Conservation (phyloP, 2,329 filamentous ascomycete species). For the Celoporthe dispersa region DNA sequence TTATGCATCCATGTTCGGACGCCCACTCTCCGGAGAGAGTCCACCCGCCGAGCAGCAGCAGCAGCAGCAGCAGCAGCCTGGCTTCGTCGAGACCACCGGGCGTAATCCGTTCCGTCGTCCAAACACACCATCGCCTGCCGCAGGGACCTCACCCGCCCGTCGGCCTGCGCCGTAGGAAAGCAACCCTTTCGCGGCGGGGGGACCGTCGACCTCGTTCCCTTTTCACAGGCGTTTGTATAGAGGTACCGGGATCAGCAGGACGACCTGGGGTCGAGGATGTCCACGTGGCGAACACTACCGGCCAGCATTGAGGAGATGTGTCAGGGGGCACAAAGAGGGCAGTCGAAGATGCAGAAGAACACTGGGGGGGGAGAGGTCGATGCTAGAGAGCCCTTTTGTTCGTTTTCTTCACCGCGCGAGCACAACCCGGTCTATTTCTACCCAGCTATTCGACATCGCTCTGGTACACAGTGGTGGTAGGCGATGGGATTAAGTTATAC, state of each 20-base stretch:
- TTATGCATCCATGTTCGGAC: background rate
- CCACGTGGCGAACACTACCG: no score
- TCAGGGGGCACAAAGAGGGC: no score
- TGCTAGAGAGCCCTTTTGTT: background rate
- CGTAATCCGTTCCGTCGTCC: constrained; percentile 4
- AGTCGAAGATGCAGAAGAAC: background rate
- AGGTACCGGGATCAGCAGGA: background rate
- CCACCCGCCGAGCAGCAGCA: background rate
- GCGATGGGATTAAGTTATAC: background rate
- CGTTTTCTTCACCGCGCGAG: background rate
- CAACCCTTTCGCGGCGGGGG: background rate
- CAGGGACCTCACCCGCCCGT: background rate
- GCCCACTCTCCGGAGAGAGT: no score
- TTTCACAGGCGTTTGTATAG: background rate
- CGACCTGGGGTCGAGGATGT: no score
- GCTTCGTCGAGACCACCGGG: constrained; percentile 5
- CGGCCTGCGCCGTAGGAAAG: background rate
- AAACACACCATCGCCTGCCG: background rate
- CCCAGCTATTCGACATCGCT: background rate
- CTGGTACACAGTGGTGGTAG: background rate
- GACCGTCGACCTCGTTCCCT: background rate
- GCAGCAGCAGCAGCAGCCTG: background rate
- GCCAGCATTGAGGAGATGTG: no score
- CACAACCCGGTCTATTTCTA: background rate
- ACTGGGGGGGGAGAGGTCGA: background rate